Percentiles rank a stretch among this genome's conserved stretches.
phyloP scores from a whole-genome alignment of 2,329 filamentous ascomycete genomes.

The Sporothrix euskadiensis region DNA sequence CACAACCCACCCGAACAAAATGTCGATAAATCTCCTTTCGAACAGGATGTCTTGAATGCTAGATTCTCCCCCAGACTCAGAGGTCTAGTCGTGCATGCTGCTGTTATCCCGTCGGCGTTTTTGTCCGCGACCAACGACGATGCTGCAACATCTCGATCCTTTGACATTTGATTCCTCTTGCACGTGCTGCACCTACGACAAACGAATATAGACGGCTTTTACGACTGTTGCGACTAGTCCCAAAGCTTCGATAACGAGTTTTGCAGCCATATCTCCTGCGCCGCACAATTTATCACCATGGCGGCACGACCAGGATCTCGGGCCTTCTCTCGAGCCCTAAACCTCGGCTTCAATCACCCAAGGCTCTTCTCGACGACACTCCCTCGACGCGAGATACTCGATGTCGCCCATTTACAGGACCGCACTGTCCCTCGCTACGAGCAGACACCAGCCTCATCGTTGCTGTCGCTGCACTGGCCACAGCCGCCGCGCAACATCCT shows the following conservation, averaged over 20 bases:
- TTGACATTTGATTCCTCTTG: not conserved
- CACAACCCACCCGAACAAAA: not conserved
- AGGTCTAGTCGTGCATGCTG: not conserved
- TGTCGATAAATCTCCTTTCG: not conserved
- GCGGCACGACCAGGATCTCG: not conserved
- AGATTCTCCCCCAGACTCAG: not conserved
- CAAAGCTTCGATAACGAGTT: too few relatives aligned
- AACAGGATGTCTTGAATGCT: not conserved
- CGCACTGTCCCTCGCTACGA: conserved; percentile 65
- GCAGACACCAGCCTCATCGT: conserved; percentile 56
- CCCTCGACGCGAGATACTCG: conserved; percentile 50
- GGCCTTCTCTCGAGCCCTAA: not conserved
- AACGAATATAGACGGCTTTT: conserved; percentile 4
- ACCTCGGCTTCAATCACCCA: not conserved
- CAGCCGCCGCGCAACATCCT: conserved; percentile 58
- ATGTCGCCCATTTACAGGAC: conserved; percentile 52
- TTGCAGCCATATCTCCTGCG: not conserved
- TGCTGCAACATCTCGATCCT: not conserved
- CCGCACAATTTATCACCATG: not conserved
- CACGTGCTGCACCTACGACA: not conserved
- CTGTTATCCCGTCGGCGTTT: not conserved
- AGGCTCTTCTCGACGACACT: conserved; percentile 54
- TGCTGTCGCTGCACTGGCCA: conserved; percentile 58
- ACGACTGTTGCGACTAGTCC: not conserved
- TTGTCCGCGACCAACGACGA: not conserved